A percentile compares a stretch with the other conserved stretches of the same genome.
Conservation (phyloP, 1,284 basidiomycete species). For the Laetiporus sulphureus region DNA sequence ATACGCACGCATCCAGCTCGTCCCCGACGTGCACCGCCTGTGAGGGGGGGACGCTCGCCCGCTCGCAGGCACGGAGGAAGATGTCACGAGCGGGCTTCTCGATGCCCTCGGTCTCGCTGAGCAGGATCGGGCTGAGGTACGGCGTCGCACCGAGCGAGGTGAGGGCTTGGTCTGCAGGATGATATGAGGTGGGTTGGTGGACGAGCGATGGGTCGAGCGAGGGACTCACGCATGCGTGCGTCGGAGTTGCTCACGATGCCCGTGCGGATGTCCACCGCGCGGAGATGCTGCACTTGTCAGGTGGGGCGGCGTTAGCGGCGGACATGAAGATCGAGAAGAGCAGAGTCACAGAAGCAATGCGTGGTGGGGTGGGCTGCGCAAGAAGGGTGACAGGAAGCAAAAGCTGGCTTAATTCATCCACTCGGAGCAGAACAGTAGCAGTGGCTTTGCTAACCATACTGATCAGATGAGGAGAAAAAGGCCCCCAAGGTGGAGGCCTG, state of each 20-base stretch:
- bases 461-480: too few relatives aligned
- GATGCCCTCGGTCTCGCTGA: conserved; percentile 58
- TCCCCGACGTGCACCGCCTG: conserved; percentile 69
- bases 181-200: background rate
- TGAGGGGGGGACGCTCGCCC: conserved; percentile 24
- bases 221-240: conserved; percentile 51
- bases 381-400: too few relatives aligned
- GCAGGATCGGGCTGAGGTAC: conserved; percentile 44
- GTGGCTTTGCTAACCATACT: too few relatives aligned
- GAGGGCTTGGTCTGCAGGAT: conserved; percentile 36
- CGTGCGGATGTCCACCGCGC: conserved; percentile 38
- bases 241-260: conserved; percentile 70
- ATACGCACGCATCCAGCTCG: conserved; percentile 51
- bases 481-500: too few relatives aligned
- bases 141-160: conserved; percentile 47
- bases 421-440: too few relatives aligned
- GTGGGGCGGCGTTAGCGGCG: background rate
- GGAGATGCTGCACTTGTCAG: conserved; percentile 42
- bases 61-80: conserved; percentile 38
- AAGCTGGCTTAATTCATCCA: too few relatives aligned
- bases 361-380: too few relatives aligned
- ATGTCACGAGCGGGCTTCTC: conserved; percentile 63
- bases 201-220: background rate
- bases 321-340: too few relatives aligned
- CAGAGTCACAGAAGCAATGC: background rate